A percentile compares a stretch with the other conserved stretches of the same genome.
Evolutionary conservation across 139 green algal species (phyloP).

Genomic region (Chlamydomonas sp.): DNA sequence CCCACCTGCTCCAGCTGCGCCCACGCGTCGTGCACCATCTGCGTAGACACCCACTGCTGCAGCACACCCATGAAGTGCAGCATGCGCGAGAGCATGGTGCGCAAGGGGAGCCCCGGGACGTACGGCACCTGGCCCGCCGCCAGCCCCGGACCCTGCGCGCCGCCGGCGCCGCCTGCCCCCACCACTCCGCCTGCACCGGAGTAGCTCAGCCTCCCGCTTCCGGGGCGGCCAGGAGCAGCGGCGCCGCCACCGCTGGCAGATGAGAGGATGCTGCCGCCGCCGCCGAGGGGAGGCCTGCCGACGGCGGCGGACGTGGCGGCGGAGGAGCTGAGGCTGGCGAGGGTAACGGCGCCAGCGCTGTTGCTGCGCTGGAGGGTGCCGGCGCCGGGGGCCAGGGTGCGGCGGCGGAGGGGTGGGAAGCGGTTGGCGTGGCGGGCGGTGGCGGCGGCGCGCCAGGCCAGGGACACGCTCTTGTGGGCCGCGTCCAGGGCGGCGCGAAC

Average conservation of each 20-base stretch:
- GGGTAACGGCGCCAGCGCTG: neutral
- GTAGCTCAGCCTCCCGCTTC: too few species aligned
- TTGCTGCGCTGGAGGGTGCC: neutral
- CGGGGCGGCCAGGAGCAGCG: too few species aligned
- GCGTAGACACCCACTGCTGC: conserved; percentile 35
- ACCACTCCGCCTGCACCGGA: too few species aligned
- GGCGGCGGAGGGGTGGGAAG: conserved; percentile 4
- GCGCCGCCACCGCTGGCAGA: too few species aligned
- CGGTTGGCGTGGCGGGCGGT: conserved; percentile 1
- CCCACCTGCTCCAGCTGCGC: conserved; percentile 2
- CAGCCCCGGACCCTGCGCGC: neutral
- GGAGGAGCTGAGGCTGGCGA: neutral
- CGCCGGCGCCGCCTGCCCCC: too few species aligned
- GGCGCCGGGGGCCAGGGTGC: neutral
- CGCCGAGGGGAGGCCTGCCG: neutral
- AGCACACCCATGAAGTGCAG: conserved; percentile 16
- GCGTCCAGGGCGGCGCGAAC: conserved; percentile 23
- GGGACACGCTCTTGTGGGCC: conserved; percentile 23
- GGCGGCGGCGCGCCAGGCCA: conserved; percentile 1
- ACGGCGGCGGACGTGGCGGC: neutral
- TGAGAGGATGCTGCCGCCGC: neutral
- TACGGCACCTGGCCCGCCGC: neutral
- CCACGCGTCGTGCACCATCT: conserved; percentile 29
- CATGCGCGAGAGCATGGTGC: neutral
- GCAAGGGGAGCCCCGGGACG: neutral